Base-by-base conservation (phyloP, 495 filamentous ascomycete species). In the Penicillium soppii region DNA sequence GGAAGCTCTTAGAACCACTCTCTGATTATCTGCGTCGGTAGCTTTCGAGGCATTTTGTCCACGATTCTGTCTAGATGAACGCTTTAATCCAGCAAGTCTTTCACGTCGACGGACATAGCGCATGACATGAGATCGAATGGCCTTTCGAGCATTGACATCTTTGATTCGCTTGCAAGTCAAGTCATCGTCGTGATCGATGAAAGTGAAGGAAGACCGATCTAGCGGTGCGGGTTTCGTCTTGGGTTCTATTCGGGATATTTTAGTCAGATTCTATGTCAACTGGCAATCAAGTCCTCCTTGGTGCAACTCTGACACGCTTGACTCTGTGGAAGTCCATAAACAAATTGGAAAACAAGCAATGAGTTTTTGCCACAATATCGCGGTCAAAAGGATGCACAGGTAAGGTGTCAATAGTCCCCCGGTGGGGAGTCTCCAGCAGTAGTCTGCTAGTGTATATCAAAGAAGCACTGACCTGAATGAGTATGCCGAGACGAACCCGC, bases 81-180 rank as follows among this genome's bases (percentile, higher is more conserved):
- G 56, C 40, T 70, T 71, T 16, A 62, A 41, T 3, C 68, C 68
- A 0, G 65, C 66, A 15, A 70, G 62, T 45, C 67, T 57, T 44
- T 71, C 68, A 7, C 68, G 68, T 19, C 62, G 65, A 39, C 68
- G 66, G 16, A 71, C 68, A 61, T 71, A 62, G 27, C 68, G 68
- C 68, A 71, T 71, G 6, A 71, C 68, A 60, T 71, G 68, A 15
- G 68, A 71, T 12, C 68, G 62, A 22, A 71, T 71, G 3, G 62
- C 58, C 44, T 68, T 70, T 49, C 68, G 62, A 27, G 68, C 65
- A 53, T 67, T 68, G 38, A 55, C 62, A 68, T 71, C 57, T 41
- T 65, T 69, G 48, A 71, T 70, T 20, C 67, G 33, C 47, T 71
- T 71, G 19, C 65, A 70, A 17, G 61, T 65, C 54, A 71, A 53